Evolutionary conservation across 2,329 filamentous ascomycete species (phyloP), one percentile per base, ranked within the genome.

Genomic region (Tetracladium maxilliforme): DNA sequence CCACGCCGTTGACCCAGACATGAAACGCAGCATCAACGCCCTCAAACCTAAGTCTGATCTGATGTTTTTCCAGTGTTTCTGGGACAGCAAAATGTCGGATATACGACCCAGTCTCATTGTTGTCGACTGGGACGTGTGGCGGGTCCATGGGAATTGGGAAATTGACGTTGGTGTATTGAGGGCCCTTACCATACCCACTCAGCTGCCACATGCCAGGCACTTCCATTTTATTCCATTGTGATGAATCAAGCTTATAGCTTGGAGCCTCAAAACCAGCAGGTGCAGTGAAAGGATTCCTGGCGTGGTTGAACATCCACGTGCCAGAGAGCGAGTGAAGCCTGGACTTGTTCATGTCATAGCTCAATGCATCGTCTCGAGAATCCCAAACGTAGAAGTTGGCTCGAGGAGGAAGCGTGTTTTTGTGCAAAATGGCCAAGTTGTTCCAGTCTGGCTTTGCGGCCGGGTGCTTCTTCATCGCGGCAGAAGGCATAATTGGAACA

Each of bases 11-110:
- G 6, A 81, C 49, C 60, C 64, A 80, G 8, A 80, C 48, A 42
- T 80, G 72, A 37, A 74, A 81, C 0, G 74, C 69, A 37, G 70
- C 73, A 37, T 81, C 75, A 0, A 81, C 74, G 2, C 76, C 76
- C 27, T 81, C 75, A 31, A 80, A 81, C 8, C 75, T 56, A 13
- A 81, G 48, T 10, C 72, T 56, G 11, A 79, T 47, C 34, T 78
- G 70, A 14, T 48, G 41, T 7, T 48, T 51, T n/a, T 51, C 48
- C 52, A 61, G 66, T 6, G 49, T 43, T 3, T 45, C 28, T 0
- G 69, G 69, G 4, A 75, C 51, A 3, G 48, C 37, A 35, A 78
- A 75, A 4, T 44, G 49, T 7, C 61, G 61, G 10, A 61, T 50
- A 39, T 79, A 79, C 0, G 61, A 65, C 6, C 74, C 73, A 1